A percentile compares a stretch with the other conserved stretches of the same genome.
These are phyloP conservation scores for Fusarium haematococcum DNA, from an alignment of 2,329 filamentous ascomycete species.

Conservation along the genomic window DNA sequence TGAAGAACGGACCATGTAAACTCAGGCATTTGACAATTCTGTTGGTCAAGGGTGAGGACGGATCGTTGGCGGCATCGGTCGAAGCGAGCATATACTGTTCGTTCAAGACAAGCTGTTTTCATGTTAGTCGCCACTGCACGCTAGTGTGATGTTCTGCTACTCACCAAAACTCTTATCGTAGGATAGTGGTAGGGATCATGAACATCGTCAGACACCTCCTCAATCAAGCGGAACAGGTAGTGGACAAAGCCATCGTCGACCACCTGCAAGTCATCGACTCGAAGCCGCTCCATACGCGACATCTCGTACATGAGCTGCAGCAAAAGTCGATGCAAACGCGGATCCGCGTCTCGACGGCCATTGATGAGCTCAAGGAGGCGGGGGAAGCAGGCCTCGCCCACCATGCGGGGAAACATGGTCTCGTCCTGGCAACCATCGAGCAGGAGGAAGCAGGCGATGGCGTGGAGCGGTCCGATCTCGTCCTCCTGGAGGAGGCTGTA, in stretches of 20 bases:
- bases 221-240: conserved; percentile 88
- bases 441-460: conserved; percentile 85
- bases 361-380: conserved; percentile 86
- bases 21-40: conserved; percentile 93
- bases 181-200: conserved; percentile 96
- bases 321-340: conserved; percentile 80
- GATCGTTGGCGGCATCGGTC: conserved; percentile 62
- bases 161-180: conserved; percentile 89
- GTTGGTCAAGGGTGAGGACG: conserved; percentile 76
- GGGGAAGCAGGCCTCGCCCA: conserved; percentile 84
- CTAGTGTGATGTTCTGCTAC: conserved; percentile 46
- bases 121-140: conserved; percentile 27
- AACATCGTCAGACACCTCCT: conserved; percentile 86
- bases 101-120: conserved; percentile 84
- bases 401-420: conserved; percentile 85
- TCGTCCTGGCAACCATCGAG: conserved; percentile 87
- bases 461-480: conserved; percentile 80
- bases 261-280: conserved; percentile 78
- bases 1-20: conserved; percentile 81
- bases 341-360: conserved; percentile 72
- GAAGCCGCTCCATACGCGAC: conserved; percentile 88
- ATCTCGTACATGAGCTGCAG: conserved; percentile 96
- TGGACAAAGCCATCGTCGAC: conserved; percentile 85
- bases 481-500: conserved; percentile 94
- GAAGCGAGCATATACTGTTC: conserved; percentile 95